phyloP scores from a whole-genome alignment of 768 basidiomycete species.

The Tricholoma flavovirens region DNA sequence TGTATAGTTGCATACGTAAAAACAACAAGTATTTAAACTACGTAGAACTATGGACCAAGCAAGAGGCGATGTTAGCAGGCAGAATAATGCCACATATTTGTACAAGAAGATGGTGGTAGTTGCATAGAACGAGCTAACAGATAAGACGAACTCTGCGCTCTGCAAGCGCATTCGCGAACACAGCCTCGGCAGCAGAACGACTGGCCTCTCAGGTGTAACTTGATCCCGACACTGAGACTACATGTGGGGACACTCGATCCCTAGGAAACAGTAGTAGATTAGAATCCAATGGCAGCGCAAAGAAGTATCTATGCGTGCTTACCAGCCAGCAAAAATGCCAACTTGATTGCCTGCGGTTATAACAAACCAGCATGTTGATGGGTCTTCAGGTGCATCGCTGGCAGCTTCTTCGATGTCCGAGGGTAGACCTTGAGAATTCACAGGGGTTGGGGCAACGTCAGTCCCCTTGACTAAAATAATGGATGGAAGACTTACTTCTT shows the following conservation, averaged over 20 bases:
- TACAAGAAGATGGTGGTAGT: background rate
- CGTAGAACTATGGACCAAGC: background rate
- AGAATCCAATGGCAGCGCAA: background rate
- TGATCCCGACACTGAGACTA: background rate
- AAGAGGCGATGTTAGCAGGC: background rate
- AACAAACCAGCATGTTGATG: background rate
- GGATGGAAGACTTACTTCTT: background rate
- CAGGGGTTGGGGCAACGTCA: background rate
- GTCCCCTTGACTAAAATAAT: background rate
- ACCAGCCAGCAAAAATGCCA: background rate
- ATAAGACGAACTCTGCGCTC: background rate
- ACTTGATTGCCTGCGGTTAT: background rate
- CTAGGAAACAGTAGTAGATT: background rate
- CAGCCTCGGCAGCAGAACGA: background rate
- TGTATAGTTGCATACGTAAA: background rate
- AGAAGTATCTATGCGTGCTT: background rate
- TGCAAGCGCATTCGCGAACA: background rate
- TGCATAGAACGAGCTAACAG: background rate
- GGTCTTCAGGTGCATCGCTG: background rate
- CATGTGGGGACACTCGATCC: constrained; percentile 1
- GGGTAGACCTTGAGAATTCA: too few species aligned
- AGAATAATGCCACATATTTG: background rate
- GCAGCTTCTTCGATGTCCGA: background rate
- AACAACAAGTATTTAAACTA: background rate
- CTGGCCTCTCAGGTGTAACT: background rate